Evolutionary conservation across 202 grass and related monocot genomes (phyloP), one percentile per base, ranked within the genome.

Genomic region (Cymbopogon flexuosus): DNA sequence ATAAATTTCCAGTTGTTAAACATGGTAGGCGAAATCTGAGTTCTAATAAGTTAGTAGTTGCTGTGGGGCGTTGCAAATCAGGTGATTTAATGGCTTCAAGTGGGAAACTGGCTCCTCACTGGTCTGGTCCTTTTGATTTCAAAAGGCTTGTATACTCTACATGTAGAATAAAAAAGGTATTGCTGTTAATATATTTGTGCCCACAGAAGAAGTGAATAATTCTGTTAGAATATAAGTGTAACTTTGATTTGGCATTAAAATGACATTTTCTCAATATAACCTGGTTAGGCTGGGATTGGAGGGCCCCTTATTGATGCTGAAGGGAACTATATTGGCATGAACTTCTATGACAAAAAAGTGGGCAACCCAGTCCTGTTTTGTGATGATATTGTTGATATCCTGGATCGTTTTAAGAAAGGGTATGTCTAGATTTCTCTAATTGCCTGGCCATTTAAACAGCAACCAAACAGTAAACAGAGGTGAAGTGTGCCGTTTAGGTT

Each of bases 91-190:
- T 82, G 80, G 59, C 70, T 74, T 39, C 70, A 40, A 24, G 60
- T 65, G 70, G 59, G 21, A 29, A 1, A 52, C 8, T 49, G 16
- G 61, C 35, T 8, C 27, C 33, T 36, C 35, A 6, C 43, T 73
- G 70, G 80, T 74, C 69, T 1, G 70, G 80, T 21, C 4, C 46
- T 16, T 16, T 54, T 82, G 69, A 82, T 40, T 73, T 10, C 43
- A 29, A 35, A 24, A 6, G 24, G 9, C 57, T 82, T 82, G 21
- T 19, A 5, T 70, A 72, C 58, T 82, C 41, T 30, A 73, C 41
- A 29, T 82, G 80, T 52, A 35, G 36, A 15, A 65, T 65, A 31
- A 74, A 43, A 12, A 74, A 82, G 80, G 80, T 82, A 46, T 16
- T 42, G 41, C 2, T 42, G 41, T 12, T 42, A 8, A 12, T 42